These are phyloP conservation scores for Sequoia sempervirens DNA, from an alignment of 75 land plant genomes.

Conservation along the genomic window DNA sequence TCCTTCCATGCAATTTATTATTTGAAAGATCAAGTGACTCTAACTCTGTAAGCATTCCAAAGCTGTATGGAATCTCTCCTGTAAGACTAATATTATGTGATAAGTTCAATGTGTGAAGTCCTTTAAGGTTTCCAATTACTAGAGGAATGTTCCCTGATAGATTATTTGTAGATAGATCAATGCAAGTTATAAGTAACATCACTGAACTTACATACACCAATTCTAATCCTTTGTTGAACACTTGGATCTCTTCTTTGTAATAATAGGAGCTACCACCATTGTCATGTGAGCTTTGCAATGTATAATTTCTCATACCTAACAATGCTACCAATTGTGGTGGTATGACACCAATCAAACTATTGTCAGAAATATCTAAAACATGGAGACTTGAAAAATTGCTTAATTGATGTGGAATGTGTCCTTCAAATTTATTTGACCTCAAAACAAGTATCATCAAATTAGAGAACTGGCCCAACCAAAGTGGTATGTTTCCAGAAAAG, in stretches of 20 bases:
- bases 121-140: not conserved
- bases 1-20: too few relatives aligned
- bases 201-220: not conserved
- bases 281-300: too few relatives aligned
- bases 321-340: not conserved
- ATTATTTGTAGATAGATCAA: not conserved
- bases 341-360: not conserved
- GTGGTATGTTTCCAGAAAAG: slow-evolving; percentile 45
- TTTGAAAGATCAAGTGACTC: not conserved
- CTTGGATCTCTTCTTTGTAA: not conserved
- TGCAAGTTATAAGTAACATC: not conserved
- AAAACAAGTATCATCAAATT: slow-evolving; percentile 42
- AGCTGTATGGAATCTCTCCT: not conserved
- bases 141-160: not conserved
- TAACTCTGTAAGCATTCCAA: not conserved
- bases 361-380: not conserved
- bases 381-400: not conserved
- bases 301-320: too few relatives aligned
- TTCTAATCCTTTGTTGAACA: not conserved
- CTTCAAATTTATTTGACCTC: slow-evolving; percentile 50
- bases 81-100: not conserved
- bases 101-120: not conserved
- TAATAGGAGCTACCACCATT: not conserved
- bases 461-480: slow-evolving; percentile 20
- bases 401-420: slow-evolving; percentile 1